phyloP scores from a whole-genome alignment of 2,329 filamentous ascomycete genomes.

The Didymella arachidicola region DNA sequence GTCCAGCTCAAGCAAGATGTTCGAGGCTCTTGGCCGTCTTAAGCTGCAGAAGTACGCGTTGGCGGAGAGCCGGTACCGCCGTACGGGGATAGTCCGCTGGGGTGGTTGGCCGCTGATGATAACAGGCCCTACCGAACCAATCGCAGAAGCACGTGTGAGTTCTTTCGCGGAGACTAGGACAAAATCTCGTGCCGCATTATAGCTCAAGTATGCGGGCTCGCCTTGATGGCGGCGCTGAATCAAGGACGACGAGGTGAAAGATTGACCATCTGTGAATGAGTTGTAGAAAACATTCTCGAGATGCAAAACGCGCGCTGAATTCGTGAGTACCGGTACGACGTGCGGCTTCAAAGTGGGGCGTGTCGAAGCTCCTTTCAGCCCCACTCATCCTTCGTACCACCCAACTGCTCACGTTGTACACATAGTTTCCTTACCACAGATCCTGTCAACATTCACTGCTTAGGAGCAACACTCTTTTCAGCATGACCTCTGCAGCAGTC shows the following conservation, averaged over 20 bases:
- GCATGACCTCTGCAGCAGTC: neutral
- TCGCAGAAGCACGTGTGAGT: slow-evolving; percentile 16
- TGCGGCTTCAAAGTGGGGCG: slow-evolving; percentile 1
- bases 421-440: neutral
- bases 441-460: neutral
- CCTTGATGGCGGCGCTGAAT: neutral
- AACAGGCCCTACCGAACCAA: slow-evolving; percentile 16
- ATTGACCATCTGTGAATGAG: neutral
- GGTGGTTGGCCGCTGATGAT: slow-evolving; percentile 14
- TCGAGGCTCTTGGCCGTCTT: slow-evolving; percentile 11
- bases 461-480: neutral
- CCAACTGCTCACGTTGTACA: neutral
- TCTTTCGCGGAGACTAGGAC: neutral
- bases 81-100: slow-evolving; percentile 3
- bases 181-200: neutral
- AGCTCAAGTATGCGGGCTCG: neutral
- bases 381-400: neutral
- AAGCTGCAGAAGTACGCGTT: slow-evolving; percentile 9
- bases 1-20: slow-evolving; percentile 17
- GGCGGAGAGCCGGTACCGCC: slow-evolving; percentile 6
- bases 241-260: neutral
- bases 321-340: neutral
- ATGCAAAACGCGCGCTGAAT: neutral
- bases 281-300: neutral
- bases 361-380: neutral